A percentile compares a stretch with the other conserved stretches of the same genome.
phyloP scores from a whole-genome alignment of 805 yeast species.

The Saccharomycopsis babjevae region DNA sequence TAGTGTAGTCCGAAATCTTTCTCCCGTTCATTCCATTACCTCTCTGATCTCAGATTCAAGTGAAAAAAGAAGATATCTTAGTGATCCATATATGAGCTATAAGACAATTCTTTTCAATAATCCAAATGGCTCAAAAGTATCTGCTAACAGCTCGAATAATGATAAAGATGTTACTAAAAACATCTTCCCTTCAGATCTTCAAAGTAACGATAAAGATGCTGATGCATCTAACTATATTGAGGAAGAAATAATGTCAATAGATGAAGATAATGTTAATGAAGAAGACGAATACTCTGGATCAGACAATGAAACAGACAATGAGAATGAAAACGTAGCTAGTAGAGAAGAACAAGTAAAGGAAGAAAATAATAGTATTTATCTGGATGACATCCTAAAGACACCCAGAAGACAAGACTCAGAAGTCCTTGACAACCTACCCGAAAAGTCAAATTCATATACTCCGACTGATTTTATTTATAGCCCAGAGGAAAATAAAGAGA shows the following conservation, averaged over 20 bases:
- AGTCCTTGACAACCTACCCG: neutral
- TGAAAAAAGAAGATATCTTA: neutral
- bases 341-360: constrained; percentile 20
- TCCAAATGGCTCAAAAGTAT: neutral
- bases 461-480: constrained; percentile 19
- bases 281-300: constrained; percentile 16
- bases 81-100: neutral
- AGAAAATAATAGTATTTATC: constrained; percentile 11
- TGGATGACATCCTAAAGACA: neutral
- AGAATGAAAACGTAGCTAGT: constrained; percentile 12
- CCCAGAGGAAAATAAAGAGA: constrained; percentile 39
- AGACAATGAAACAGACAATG: constrained; percentile 19
- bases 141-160: neutral
- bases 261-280: constrained; percentile 28
- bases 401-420: neutral
- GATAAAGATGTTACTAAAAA: neutral
- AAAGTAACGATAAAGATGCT: neutral
- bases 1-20: neutral
- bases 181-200: neutral
- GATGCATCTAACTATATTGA: constrained; percentile 19
- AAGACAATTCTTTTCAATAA: neutral
- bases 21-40: neutral
- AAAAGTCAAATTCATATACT: constrained; percentile 2
- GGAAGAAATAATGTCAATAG: constrained; percentile 35
- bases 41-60: neutral